phyloP scores from a whole-genome alignment of 768 basidiomycete genomes.

The Trametes sanguinea region DNA sequence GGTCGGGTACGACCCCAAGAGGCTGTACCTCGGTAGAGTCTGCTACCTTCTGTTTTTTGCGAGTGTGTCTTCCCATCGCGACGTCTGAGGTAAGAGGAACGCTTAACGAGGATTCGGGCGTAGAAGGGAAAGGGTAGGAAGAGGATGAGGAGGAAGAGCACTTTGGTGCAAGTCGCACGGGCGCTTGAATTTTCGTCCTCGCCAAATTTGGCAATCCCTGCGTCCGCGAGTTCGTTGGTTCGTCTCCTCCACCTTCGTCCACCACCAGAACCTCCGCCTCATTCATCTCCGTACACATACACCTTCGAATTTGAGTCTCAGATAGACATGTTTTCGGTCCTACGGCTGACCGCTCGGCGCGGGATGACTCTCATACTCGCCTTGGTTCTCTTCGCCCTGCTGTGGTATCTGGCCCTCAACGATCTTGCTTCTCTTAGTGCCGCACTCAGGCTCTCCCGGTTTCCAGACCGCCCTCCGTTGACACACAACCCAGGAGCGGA shows the following conservation, averaged over 20 bases:
- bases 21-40: constrained; percentile 37
- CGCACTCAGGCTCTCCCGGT: background rate
- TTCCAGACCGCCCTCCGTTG: background rate
- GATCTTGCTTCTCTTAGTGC: background rate
- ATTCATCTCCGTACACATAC: background rate
- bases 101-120: too few species aligned
- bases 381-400: too few species aligned
- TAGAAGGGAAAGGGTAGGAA: background rate
- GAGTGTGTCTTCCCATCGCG: constrained; percentile 60
- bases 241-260: background rate
- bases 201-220: background rate
- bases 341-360: background rate
- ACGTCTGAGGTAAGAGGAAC: background rate
- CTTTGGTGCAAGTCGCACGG: background rate
- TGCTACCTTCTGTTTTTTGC: constrained; percentile 61
- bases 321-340: background rate
- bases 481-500: too few species aligned
- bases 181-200: constrained; percentile 14
- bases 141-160: background rate
- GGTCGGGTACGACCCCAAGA: constrained; percentile 35
- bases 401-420: background rate
- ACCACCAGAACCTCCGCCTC: background rate
- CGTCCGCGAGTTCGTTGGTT: background rate
- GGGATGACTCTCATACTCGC: background rate
- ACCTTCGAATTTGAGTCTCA: too few species aligned